These are phyloP conservation scores for Chytriomyces sp. DNA, from an alignment of 192 early-diverging fungal genomes.

Conservation along the genomic window DNA sequence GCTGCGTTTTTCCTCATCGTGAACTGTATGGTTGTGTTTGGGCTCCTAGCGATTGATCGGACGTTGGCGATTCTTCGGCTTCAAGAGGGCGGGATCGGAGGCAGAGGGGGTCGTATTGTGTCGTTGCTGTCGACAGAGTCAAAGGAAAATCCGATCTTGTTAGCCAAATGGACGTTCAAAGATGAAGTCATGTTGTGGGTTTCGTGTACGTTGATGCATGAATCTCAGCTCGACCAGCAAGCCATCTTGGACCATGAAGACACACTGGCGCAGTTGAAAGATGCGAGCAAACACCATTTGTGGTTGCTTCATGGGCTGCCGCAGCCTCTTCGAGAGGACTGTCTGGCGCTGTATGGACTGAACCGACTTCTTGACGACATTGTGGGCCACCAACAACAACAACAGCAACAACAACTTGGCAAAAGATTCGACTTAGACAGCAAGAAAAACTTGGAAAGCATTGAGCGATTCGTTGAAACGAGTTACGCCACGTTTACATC, in stretches of 20 bases:
- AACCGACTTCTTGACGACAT: background rate
- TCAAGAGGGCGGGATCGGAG: constrained; percentile 12
- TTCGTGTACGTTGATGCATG: constrained; percentile 11
- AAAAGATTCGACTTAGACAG: too few species aligned
- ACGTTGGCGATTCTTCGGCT: constrained; percentile 34
- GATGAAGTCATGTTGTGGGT: constrained; percentile 19
- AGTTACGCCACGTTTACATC: too few species aligned
- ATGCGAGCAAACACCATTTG: too few species aligned
- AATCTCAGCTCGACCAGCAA: background rate
- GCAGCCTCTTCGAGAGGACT: background rate
- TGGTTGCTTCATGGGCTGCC: background rate
- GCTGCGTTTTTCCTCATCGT: constrained; percentile 58
- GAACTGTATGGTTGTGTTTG: constrained; percentile 49
- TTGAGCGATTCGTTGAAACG: too few species aligned
- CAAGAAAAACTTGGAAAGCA: too few species aligned
- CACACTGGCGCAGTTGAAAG: too few species aligned
- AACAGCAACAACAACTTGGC: too few species aligned
- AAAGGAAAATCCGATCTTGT: background rate
- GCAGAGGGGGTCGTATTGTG: background rate
- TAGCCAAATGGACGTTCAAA: constrained; percentile 16
- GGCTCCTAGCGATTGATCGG: constrained; percentile 40
- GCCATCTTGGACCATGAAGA: background rate
- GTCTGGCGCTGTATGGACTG: background rate
- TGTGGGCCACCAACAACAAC: background rate
- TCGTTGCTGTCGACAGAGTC: background rate